Conservation (phyloP, 1,284 basidiomycete genomes). For the Inonotus obliquus region DNA sequence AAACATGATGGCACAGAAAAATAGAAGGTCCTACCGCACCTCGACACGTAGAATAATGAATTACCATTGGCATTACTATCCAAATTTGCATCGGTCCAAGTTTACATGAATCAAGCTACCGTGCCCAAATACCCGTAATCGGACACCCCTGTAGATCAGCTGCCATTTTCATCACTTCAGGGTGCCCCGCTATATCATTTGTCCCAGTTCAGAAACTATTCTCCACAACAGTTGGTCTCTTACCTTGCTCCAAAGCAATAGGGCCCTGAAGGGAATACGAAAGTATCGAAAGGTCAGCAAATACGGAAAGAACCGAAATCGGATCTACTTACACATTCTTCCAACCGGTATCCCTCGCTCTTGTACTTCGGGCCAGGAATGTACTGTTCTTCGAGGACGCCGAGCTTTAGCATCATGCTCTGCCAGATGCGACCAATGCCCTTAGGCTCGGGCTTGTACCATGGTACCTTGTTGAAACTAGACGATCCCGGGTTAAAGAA, state of each 20-base stretch:
- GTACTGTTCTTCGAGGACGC: slow-evolving; percentile 28
- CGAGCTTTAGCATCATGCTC: slow-evolving; percentile 28
- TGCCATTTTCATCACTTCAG: slow-evolving; percentile 35
- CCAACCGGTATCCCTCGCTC: slow-evolving; percentile 37
- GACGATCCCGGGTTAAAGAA: not conserved
- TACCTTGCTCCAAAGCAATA: slow-evolving; percentile 5
- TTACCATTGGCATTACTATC: not conserved
- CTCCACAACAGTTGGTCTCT: not conserved
- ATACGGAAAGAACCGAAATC: not conserved
- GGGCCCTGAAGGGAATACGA: slow-evolving; percentile 1
- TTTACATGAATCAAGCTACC: slow-evolving; percentile 20
- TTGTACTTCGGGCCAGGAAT: slow-evolving; percentile 35
- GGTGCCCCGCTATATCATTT: slow-evolving; percentile 34
- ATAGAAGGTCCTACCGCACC: not conserved
- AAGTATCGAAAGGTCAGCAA: not conserved
- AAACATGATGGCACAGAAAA: not conserved
- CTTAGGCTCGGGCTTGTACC: slow-evolving; percentile 38
- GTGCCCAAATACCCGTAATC: slow-evolving; percentile 28
- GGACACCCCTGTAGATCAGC: slow-evolving; percentile 37
- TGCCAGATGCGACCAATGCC: slow-evolving; percentile 15
- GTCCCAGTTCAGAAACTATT: slow-evolving; percentile 27
- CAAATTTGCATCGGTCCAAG: not conserved
- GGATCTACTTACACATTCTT: slow-evolving; percentile 33
- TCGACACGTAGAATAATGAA: not conserved
- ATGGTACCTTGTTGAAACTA: slow-evolving; percentile 34